phyloP scores from a whole-genome alignment of 1,284 basidiomycete genomes.

The Quambalaria eucalypti region DNA sequence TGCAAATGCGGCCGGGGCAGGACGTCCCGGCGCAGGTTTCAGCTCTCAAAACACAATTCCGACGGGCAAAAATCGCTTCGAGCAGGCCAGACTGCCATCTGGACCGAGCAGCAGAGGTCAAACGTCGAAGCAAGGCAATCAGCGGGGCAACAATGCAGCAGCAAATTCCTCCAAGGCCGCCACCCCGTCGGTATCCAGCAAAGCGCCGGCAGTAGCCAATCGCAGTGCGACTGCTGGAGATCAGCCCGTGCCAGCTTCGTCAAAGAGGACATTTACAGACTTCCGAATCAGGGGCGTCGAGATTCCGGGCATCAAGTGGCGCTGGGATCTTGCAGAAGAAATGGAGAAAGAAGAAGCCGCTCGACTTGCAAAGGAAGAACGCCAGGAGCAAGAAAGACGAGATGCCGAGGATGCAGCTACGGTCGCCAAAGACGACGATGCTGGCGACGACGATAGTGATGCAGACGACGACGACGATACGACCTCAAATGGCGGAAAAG shows the following conservation, averaged over 20 bases:
- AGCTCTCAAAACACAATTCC: conserved; percentile 20
- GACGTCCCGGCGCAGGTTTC: no score
- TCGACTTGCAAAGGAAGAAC: conserved; percentile 4
- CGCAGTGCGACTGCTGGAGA: neutral
- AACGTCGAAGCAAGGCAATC: no score
- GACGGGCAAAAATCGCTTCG: neutral
- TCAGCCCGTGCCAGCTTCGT: conserved; percentile 1
- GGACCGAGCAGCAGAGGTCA: no score
- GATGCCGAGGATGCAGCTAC: neutral
- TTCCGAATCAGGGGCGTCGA: conserved; percentile 25
- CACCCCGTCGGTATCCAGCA: neutral
- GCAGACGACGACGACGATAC: conserved; percentile 9
- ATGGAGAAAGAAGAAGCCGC: conserved; percentile 11
- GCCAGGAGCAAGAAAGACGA: neutral
- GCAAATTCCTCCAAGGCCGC: no score
- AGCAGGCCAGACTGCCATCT: neutral
- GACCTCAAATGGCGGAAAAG: conserved; percentile 6
- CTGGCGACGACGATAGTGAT: conserved; percentile 2
- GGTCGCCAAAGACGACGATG: neutral
- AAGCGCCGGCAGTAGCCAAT: neutral
- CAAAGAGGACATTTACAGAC: conserved; percentile 19
- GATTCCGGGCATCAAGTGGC: conserved; percentile 28
- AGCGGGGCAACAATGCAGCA: no score
- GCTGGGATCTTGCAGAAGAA: conserved; percentile 14
- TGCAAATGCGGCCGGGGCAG: no score